These are phyloP conservation scores for Ambrosiella xylebori DNA, from an alignment of 2,329 filamentous ascomycete species.

Conservation along the genomic window DNA sequence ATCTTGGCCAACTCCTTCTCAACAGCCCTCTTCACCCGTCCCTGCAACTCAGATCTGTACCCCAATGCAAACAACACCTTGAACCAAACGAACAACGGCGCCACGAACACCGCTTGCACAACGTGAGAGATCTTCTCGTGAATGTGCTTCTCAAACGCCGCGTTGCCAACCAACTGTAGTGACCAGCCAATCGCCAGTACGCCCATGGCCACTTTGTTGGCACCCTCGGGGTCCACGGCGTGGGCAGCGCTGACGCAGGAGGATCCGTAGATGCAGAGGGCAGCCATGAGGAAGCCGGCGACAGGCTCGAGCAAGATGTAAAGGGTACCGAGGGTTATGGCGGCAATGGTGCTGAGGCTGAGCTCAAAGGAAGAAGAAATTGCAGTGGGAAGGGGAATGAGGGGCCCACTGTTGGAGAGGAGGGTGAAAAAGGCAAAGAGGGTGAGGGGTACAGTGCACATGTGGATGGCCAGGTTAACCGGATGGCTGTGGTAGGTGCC, in stretches of 20 bases:
- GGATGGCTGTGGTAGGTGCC: conserved; percentile 67
- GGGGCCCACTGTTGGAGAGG: conserved; percentile 42
- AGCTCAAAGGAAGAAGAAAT: conserved; percentile 43
- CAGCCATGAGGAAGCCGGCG: conserved; percentile 60
- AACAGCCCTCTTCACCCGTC: conserved; percentile 60
- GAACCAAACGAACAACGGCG: conserved; percentile 94
- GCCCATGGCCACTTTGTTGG: conserved; percentile 41
- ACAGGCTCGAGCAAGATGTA: conserved; percentile 92
- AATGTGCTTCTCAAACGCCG: conserved; percentile 60
- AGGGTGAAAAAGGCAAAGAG: conserved; percentile 54
- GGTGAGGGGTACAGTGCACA: conserved; percentile 62
- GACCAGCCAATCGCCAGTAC: conserved; percentile 67
- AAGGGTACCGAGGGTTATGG: conserved; percentile 53
- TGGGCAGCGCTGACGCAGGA: conserved; percentile 62
- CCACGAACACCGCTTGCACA: conserved; percentile 77
- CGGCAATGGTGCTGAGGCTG: conserved; percentile 47
- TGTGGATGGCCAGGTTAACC: conserved; percentile 63
- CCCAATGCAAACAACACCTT: conserved; percentile 81
- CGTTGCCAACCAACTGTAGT: conserved; percentile 81
- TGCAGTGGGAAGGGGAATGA: conserved; percentile 50
- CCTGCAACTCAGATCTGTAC: conserved; percentile 75
- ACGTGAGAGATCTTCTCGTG: conserved; percentile 54
- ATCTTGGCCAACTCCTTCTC: conserved; percentile 62
- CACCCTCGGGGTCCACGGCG: conserved; percentile 31
- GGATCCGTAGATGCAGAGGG: conserved; percentile 58